Conservation (phyloP, 345 rosid genomes). For the Hibiscus mutabilis region DNA sequence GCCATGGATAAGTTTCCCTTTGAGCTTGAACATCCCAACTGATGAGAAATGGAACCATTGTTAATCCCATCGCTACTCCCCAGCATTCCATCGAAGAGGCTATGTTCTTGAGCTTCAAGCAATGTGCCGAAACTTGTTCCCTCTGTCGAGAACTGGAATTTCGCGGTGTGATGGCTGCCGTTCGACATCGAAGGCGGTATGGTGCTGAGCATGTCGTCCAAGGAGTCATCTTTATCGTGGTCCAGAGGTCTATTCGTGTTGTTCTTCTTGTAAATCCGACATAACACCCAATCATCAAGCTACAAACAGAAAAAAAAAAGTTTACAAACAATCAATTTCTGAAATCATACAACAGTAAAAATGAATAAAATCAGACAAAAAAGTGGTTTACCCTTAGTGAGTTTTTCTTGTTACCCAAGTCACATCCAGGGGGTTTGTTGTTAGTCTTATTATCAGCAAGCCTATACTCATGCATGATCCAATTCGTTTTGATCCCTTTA, state of each 20-base stretch:
- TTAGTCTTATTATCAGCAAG: slow-evolving; percentile 25
- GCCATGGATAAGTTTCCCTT: neutral
- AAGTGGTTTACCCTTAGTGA: neutral
- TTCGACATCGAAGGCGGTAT: neutral
- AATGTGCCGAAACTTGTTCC: neutral
- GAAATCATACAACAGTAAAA: neutral
- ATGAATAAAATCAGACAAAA: neutral
- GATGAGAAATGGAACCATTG: neutral
- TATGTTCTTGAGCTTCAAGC: neutral
- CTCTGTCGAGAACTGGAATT: neutral
- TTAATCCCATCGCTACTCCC: neutral
- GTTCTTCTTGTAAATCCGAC: slow-evolving; percentile 87
- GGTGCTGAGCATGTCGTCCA: slow-evolving; percentile 15
- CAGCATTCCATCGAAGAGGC: neutral
- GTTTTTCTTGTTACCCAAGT: neutral
- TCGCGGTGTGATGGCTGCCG: neutral
- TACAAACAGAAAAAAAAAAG: neutral
- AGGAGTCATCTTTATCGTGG: slow-evolving; percentile 52
- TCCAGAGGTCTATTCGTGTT: slow-evolving; percentile 40
- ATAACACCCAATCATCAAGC: slow-evolving; percentile 72
- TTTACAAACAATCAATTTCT: neutral
- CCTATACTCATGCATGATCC: slow-evolving; percentile 79
- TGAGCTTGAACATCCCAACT: neutral
- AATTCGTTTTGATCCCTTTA: slow-evolving; percentile 59
- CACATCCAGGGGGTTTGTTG: neutral